Evolutionary conservation across 306 rosid genomes (phyloP).

Genomic region (Acacia acuminata): DNA sequence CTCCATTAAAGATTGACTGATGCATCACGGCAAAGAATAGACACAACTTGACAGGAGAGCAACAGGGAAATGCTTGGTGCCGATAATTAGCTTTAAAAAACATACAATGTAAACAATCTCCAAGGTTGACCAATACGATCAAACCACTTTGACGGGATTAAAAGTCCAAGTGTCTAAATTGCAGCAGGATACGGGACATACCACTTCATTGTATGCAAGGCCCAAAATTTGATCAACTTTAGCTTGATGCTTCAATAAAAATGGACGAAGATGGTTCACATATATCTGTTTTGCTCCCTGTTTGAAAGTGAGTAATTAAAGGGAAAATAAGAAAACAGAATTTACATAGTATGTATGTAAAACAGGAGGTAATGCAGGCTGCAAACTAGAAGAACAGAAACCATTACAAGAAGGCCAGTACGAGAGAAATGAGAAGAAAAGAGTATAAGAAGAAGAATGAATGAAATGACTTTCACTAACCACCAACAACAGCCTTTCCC

Average conservation of each 20-base stretch:
- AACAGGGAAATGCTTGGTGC: background rate
- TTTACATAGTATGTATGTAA: conserved; percentile 5
- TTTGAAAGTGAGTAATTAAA: conserved; percentile 29
- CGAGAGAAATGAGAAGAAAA: background rate
- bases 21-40: background rate
- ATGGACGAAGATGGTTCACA: conserved; percentile 68
- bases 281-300: conserved; percentile 86
- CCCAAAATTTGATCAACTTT: conserved; percentile 66
- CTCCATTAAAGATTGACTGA: background rate
- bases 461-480: background rate
- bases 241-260: conserved; percentile 71
- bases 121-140: background rate
- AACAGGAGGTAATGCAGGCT: background rate
- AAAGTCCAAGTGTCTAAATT: background rate
- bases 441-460: background rate
- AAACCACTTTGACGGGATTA: background rate
- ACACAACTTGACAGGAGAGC: background rate
- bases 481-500: background rate
- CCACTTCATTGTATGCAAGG: conserved; percentile 65
- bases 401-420: background rate
- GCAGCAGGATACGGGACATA: conserved; percentile 34
- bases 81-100: conserved; percentile 11
- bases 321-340: conserved; percentile 10
- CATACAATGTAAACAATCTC: conserved; percentile 16
- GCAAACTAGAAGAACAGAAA: conserved; percentile 4